Percentiles rank a stretch among this genome's conserved stretches.
phyloP scores from a whole-genome alignment of 164 flowering plant genomes.

The Sedum album region DNA sequence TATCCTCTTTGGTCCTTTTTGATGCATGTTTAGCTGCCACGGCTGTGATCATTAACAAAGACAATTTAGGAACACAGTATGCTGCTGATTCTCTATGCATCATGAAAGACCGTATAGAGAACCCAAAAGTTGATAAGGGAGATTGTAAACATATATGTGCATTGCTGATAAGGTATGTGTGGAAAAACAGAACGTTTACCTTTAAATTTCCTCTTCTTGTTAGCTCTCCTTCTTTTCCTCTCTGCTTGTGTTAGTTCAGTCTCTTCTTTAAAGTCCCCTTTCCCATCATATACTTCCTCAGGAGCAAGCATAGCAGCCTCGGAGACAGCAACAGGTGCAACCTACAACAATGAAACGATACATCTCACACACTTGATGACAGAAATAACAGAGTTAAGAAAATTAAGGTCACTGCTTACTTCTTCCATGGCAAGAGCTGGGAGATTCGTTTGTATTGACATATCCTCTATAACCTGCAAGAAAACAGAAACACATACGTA shows the following conservation, averaged over 20 bases:
- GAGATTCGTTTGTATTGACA: slow-evolving; percentile 76
- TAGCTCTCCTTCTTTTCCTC: slow-evolving; percentile 80
- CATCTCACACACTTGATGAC: neutral
- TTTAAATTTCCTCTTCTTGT: slow-evolving; percentile 77
- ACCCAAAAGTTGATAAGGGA: neutral
- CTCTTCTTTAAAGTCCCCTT: slow-evolving; percentile 86
- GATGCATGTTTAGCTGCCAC: neutral
- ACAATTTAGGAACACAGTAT: neutral
- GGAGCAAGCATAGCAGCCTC: slow-evolving; percentile 99
- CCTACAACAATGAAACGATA: slow-evolving; percentile 29
- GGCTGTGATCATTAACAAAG: neutral
- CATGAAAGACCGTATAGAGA: neutral
- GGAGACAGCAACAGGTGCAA: slow-evolving; percentile 86
- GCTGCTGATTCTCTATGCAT: neutral
- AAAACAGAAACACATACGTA: neutral
- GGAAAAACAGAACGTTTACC: slow-evolving; percentile 25
- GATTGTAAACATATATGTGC: neutral
- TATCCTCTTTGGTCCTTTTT: neutral
- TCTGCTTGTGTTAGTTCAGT: slow-evolving; percentile 77
- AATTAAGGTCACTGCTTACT: slow-evolving; percentile 26
- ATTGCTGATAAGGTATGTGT: neutral
- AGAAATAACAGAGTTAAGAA: neutral
- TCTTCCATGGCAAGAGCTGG: slow-evolving; percentile 98
- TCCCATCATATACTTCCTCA: slow-evolving; percentile 88
- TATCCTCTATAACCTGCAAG: slow-evolving; percentile 83